phyloP scores from a whole-genome alignment of 2,329 filamentous ascomycete species.

The Aspergillus aculeatinus region DNA sequence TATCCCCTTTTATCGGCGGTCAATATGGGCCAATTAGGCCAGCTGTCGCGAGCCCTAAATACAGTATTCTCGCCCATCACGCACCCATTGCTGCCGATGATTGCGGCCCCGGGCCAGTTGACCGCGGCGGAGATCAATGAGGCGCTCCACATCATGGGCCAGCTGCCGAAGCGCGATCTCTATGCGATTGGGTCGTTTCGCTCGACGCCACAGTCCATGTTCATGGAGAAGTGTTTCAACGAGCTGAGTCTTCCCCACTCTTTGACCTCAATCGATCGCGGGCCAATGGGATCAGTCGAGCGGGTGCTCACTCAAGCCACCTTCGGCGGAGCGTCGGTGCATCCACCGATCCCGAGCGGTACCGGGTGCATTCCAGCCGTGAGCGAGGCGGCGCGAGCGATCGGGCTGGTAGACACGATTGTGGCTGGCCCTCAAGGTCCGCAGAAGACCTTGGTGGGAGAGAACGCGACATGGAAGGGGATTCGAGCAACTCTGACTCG shows the following conservation, averaged over 20 bases:
- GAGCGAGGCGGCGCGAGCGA: conserved; percentile 73
- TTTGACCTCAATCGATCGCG: conserved; percentile 71
- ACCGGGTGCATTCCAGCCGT: conserved; percentile 62
- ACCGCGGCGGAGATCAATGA: conserved; percentile 83
- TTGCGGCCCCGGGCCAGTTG: conserved; percentile 81
- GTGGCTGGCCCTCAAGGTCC: conserved; percentile 54
- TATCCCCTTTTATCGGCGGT: conserved; percentile 76
- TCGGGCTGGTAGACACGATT: conserved; percentile 80
- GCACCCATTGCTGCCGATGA: conserved; percentile 77
- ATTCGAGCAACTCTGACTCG: conserved; percentile 78
- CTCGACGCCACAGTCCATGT: conserved; percentile 75
- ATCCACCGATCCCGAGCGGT: conserved; percentile 64
- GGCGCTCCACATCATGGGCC: conserved; percentile 73
- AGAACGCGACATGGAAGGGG: conserved; percentile 83
- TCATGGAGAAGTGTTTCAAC: conserved; percentile 82
- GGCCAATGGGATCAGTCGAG: conserved; percentile 66
- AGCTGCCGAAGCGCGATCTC: conserved; percentile 74
- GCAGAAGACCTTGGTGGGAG: conserved; percentile 60
- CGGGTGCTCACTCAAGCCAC: conserved; percentile 68
- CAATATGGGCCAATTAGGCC: conserved; percentile 84
- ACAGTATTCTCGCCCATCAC: conserved; percentile 86
- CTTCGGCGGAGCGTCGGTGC: conserved; percentile 81
- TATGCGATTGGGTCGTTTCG: conserved; percentile 75
- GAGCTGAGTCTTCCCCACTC: conserved; percentile 83
- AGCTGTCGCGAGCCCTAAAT: conserved; percentile 79